A percentile compares a stretch with the other conserved stretches of the same genome.
phyloP scores from a whole-genome alignment of 2,329 filamentous ascomycete genomes.

The Aspergillus eucalypticola region DNA sequence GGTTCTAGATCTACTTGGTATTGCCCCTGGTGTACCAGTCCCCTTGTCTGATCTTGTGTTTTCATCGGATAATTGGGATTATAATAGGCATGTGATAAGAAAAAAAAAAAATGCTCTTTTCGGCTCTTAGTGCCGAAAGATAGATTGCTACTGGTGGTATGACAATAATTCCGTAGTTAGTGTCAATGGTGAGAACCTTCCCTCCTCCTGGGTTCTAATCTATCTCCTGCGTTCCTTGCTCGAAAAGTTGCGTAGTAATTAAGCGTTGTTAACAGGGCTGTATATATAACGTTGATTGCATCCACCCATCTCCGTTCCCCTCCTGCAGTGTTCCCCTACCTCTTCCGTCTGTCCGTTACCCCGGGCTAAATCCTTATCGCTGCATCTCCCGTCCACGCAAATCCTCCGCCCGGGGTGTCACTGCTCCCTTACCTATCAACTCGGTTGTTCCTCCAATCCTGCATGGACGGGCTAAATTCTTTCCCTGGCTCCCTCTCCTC shows the following conservation, averaged over 20 bases:
- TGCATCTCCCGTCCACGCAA: not conserved
- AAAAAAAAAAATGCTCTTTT: not conserved
- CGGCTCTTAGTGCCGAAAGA: not conserved
- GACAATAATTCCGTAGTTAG: not conserved
- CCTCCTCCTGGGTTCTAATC: too few relatives aligned
- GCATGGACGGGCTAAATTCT: slow-evolving; percentile 8
- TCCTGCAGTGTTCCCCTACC: not conserved
- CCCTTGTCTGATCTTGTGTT: not conserved
- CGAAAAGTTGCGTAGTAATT: not conserved
- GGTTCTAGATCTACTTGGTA: slow-evolving; percentile 3
- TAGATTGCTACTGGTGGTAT: not conserved
- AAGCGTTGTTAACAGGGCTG: not conserved
- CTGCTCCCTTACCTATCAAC: not conserved
- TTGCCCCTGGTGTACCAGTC: not conserved
- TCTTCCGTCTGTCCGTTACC: slow-evolving; percentile 5
- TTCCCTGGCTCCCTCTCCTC: not conserved
- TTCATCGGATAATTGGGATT: not conserved
- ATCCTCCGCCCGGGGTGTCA: slow-evolving; percentile 1
- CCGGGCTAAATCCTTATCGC: slow-evolving; percentile 5
- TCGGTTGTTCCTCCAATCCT: not conserved
- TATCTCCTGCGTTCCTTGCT: not conserved
- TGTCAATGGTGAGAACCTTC: not conserved
- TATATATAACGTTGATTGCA: not conserved
- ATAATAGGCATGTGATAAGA: slow-evolving; percentile 1
- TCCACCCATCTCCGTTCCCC: slow-evolving; percentile 1